A percentile compares a stretch with the other conserved stretches of the same genome.
phyloP scores from a whole-genome alignment of 1,139 yeast genomes.

The Pneumocystis murina region DNA sequence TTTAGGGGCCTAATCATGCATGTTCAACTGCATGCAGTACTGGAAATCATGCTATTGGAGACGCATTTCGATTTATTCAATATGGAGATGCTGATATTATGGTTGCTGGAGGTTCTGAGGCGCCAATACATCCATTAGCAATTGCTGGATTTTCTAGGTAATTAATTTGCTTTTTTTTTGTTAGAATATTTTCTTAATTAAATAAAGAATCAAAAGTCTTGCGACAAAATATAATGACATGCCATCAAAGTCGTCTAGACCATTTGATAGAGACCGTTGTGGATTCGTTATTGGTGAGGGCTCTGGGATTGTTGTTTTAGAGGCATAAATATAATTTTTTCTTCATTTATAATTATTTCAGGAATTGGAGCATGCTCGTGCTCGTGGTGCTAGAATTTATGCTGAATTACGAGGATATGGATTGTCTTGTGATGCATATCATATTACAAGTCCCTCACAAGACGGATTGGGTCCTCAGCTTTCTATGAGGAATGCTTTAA shows the following conservation, averaged over 20 bases:
- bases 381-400: constrained; percentile 50
- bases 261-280: constrained; percentile 61
- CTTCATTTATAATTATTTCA: constrained; percentile 27
- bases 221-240: constrained; percentile 46
- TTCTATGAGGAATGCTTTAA: constrained; percentile 67
- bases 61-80: constrained; percentile 65
- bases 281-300: constrained; percentile 97
- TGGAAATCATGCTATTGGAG: constrained; percentile 88
- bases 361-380: constrained; percentile 56
- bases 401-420: constrained; percentile 85
- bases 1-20: constrained; percentile 66
- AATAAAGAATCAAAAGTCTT: constrained; percentile 56
- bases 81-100: constrained; percentile 73
- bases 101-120: constrained; percentile 88
- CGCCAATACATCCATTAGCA: constrained; percentile 73
- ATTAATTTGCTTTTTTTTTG: background rate
- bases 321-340: background rate
- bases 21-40: constrained; percentile 96
- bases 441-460: constrained; percentile 79
- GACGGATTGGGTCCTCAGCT: constrained; percentile 73
- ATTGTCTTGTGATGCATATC: constrained; percentile 78
- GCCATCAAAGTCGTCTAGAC: constrained; percentile 62
- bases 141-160: constrained; percentile 64
- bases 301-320: constrained; percentile 56
- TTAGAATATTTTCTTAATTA: background rate